Base-by-base conservation (phyloP, 108 stramenopile genomes). In the Ochromonas danica region DNA sequence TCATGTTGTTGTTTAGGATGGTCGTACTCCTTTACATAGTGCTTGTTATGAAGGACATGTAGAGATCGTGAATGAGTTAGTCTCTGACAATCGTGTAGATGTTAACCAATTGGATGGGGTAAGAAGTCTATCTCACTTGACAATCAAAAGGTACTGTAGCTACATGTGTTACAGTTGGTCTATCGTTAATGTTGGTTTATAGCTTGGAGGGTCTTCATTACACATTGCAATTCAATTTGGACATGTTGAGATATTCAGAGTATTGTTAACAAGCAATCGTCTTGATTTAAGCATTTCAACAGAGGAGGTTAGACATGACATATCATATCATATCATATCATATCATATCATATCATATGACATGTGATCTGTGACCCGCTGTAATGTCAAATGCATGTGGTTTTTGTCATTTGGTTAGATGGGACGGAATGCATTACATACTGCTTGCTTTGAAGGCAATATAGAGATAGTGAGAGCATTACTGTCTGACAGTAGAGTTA, bases 141-240 rank as follows among this genome's bases (percentile, higher is more conserved):
- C n/a, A n/a, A 51, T 51, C 22, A 51, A 14, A 22, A 14, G 67
- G 22, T 40, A 38, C 14, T 70, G 22, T 70, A 14, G 22, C 6
- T 51, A 51, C 6, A 14, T 70, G 6, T 70, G 36, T 70, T 70
- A 40, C 6, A 14, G 6, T 14, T 40, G 6, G 41, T 42, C 22
- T 40, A 70, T 70, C 22, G 6, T 40, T 70, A 70, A 14, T 70
- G 41, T 25, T 70, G 67, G 22, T 40, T 70, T 6, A 14, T 70
- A 42, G 41, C 6, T 14, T 51, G 45, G 45, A 51, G 6, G 45
- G 45, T 14, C 6, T 51, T 51, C 45, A 14, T 22, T 51, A 22
- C 22, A 51, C 22, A 14, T 14, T 51, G 45, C 45, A 14, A 14
- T 22, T 14, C 22, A 14, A 14, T 14, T 14, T 14, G 45, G 45